Conservation (phyloP, 1,139 yeast genomes). For the Tardiomyces blankii region DNA sequence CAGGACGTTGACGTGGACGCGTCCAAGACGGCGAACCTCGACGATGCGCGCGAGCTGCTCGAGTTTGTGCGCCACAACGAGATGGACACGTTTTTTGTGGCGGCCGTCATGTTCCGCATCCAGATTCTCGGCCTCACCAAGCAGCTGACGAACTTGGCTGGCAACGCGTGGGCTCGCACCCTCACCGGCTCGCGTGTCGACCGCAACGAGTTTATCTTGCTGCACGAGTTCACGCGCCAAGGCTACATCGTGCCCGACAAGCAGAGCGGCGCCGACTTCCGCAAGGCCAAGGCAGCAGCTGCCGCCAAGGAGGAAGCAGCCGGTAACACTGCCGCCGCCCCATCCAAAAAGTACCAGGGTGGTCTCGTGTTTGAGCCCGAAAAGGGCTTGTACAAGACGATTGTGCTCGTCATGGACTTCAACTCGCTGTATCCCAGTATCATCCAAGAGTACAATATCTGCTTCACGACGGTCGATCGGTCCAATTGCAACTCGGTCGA, state of each 20-base stretch:
- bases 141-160: slow-evolving; percentile 88
- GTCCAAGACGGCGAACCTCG: slow-evolving; percentile 38
- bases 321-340: slow-evolving; percentile 20
- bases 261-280: slow-evolving; percentile 24
- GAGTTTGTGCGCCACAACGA: slow-evolving; percentile 66
- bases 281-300: slow-evolving; percentile 10
- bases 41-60: slow-evolving; percentile 55
- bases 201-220: slow-evolving; percentile 82
- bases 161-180: slow-evolving; percentile 96
- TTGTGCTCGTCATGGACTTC: slow-evolving; percentile 93
- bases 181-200: slow-evolving; percentile 94
- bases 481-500: slow-evolving; percentile 37
- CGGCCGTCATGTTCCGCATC: slow-evolving; percentile 69
- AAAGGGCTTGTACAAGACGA: slow-evolving; percentile 84
- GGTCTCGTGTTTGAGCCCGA: slow-evolving; percentile 97
- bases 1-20: slow-evolving; percentile 63
- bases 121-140: slow-evolving; percentile 85
- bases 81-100: slow-evolving; percentile 48
- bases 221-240: slow-evolving; percentile 81
- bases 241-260: slow-evolving; percentile 81
- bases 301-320: slow-evolving; percentile 12
- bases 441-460: slow-evolving; percentile 92
- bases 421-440: slow-evolving; percentile 95
- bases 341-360: slow-evolving; percentile 74
- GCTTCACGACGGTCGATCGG: slow-evolving; percentile 90